Evolutionary conservation across 106 monocot genomes (phyloP).

Genomic region (Apostasia shenzhenica): DNA sequence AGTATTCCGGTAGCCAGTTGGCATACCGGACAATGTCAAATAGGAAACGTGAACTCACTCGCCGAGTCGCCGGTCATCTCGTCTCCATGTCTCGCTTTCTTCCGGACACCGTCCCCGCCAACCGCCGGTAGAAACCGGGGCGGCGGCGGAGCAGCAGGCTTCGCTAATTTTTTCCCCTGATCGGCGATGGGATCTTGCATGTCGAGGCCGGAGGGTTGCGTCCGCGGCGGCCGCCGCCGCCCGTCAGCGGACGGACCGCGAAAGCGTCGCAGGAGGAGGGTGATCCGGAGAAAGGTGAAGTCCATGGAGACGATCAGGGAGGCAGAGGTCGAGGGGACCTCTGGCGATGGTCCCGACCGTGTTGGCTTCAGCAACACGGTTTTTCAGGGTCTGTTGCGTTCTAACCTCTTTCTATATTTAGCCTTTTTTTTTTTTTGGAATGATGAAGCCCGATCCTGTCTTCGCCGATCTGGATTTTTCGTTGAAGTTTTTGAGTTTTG

Average conservation of each 20-base stretch:
- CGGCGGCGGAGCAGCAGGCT: too few relatives aligned
- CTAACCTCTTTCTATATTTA: not conserved
- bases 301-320: constrained; percentile 67
- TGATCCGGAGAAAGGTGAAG: constrained; percentile 12
- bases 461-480: not conserved
- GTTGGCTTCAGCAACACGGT: constrained; percentile 27
- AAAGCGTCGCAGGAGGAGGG: constrained; percentile 7
- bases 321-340: constrained; percentile 7
- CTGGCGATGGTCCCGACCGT: constrained; percentile 1
- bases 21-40: too few relatives aligned
- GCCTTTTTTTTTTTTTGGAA: not conserved
- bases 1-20: too few relatives aligned
- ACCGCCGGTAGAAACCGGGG: too few relatives aligned
- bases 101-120: too few relatives aligned
- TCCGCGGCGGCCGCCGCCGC: constrained; percentile 15
- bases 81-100: too few relatives aligned
- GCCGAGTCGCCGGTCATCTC: too few relatives aligned
- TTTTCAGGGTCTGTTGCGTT: constrained; percentile 25
- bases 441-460: too few relatives aligned
- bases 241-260: constrained; percentile 10
- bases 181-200: constrained; percentile 69
- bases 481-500: not conserved
- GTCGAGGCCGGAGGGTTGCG: constrained; percentile 55
- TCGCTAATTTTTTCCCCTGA: too few relatives aligned
- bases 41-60: too few relatives aligned